Base-by-base conservation (phyloP, 305 asterid species). In the Euphrasia arctica region DNA sequence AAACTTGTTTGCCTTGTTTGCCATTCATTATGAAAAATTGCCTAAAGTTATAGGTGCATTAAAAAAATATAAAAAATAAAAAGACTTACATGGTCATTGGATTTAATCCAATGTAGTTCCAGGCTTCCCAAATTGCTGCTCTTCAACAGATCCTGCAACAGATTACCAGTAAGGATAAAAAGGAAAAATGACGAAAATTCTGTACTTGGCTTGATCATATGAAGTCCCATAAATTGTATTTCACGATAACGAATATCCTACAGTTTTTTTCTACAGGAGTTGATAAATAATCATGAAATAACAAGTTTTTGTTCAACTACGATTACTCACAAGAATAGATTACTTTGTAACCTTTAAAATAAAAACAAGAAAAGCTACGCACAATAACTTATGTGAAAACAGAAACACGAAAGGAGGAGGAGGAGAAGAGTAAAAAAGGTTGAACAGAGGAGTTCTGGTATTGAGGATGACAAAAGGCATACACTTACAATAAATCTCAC, bases 61-160 rank as follows among this genome's bases (percentile, higher is more conserved):
- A 55, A 48, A 64, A 36, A 15, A 45, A 25, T 25, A 25, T 25
- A 25, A 25, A 25, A 0, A 25, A 25, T 25, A 25, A 25, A 72
- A 41, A 66, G 57, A 59, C 90, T 85, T 74, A 88, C 97, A 75
- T 92, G 90, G 72, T 82, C 89, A 68, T 73, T 79, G 66, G 93
- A 84, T 79, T 92, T 92, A 51, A 92, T 85, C 96, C 95, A 89
- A 64, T 78, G 95, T 64, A 92, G 80, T 65, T 92, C 97, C 82
- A 92, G 79, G 71, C 77, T 70, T 69, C 70, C 85, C 90, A 89
- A 72, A 77, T 81, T 86, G 71, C 87, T 73, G 74, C 62, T 76
- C 63, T 76, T 83, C 28, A 92, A 77, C 78, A 90, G 78, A 72
- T 75, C 86, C 97, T 92, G 85, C 79, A 82, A 67, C 74, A 67